phyloP scores from a whole-genome alignment of 1,284 basidiomycete genomes.

The Ganoderma sp. region DNA sequence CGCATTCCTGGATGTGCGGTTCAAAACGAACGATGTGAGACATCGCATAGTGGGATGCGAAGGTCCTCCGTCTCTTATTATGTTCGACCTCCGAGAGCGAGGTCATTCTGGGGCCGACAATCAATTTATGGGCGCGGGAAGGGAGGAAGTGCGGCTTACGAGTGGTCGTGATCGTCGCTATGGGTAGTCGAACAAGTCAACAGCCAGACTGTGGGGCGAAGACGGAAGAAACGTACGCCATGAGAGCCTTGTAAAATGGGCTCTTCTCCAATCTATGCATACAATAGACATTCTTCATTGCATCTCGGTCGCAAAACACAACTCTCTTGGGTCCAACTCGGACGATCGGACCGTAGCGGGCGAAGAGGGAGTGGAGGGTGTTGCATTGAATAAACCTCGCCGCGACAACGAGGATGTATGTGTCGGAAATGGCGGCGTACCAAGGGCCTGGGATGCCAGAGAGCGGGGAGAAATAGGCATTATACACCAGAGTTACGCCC shows the following conservation, averaged over 20 bases:
- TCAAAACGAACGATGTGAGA: conserved; percentile 29
- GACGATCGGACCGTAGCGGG: conserved; percentile 32
- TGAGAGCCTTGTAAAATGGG: conserved; percentile 37
- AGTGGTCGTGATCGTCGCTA: conserved; percentile 34
- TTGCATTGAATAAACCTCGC: conserved; percentile 29
- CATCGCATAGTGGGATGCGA: conserved; percentile 28
- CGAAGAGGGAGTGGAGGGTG: conserved; percentile 29
- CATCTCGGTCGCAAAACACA: conserved; percentile 24
- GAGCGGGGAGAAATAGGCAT: conserved; percentile 31
- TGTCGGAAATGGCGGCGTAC: conserved; percentile 32
- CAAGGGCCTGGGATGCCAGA: conserved; percentile 33
- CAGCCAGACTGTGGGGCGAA: not conserved
- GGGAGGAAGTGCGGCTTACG: conserved; percentile 18
- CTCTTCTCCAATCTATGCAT: conserved; percentile 29
- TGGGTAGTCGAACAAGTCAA: not conserved
- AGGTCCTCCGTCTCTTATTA: conserved; percentile 23
- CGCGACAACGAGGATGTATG: conserved; percentile 29
- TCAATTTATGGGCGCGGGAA: not conserved
- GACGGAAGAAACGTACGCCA: conserved; percentile 17
- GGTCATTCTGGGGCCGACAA: conserved; percentile 25
- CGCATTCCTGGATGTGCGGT: conserved; percentile 25
- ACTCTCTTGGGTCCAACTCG: conserved; percentile 32
- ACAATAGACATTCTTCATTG: conserved; percentile 31
- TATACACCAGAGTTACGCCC: conserved; percentile 14
- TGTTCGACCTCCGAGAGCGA: conserved; percentile 27